Percentiles rank a stretch among this genome's conserved stretches.
phyloP scores from a whole-genome alignment of 108 stramenopile genomes.

The Cylindrotheca fusiformis region DNA sequence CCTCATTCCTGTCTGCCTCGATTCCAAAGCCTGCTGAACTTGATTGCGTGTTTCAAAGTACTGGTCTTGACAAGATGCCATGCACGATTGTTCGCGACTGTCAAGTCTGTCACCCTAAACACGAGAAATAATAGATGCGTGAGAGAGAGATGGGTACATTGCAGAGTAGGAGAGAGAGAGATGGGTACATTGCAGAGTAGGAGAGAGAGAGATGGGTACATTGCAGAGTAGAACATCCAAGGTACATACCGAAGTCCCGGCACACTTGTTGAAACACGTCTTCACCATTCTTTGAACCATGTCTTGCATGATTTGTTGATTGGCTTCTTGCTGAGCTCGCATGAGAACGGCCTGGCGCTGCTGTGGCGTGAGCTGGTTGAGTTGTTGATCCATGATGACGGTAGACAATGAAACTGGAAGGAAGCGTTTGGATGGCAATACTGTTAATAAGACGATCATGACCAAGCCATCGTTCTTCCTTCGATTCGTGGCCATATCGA shows the following conservation, averaged over 20 bases:
- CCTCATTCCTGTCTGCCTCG: constrained; percentile 49
- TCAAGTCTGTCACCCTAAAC: constrained; percentile 70
- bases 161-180: not conserved
- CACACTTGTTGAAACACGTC: constrained; percentile 78
- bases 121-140: not conserved
- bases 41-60: constrained; percentile 75
- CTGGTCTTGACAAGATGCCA: constrained; percentile 83
- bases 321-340: constrained; percentile 80
- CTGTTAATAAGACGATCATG: too few relatives aligned
- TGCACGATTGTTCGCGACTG: constrained; percentile 71
- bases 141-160: not conserved
- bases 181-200: not conserved
- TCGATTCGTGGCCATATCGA: too few relatives aligned
- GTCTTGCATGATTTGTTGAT: constrained; percentile 81
- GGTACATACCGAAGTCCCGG: constrained; percentile 69
- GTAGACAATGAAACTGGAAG: too few relatives aligned
- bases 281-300: constrained; percentile 80
- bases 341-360: constrained; percentile 78
- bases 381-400: constrained; percentile 34
- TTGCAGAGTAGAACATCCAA: not conserved
- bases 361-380: constrained; percentile 59
- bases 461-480: too few relatives aligned
- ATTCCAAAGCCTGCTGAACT: constrained; percentile 74
- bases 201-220: not conserved
- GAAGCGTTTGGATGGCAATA: too few relatives aligned